Conservation (phyloP, 2,329 filamentous ascomycete species). For the Leptographium procerum region DNA sequence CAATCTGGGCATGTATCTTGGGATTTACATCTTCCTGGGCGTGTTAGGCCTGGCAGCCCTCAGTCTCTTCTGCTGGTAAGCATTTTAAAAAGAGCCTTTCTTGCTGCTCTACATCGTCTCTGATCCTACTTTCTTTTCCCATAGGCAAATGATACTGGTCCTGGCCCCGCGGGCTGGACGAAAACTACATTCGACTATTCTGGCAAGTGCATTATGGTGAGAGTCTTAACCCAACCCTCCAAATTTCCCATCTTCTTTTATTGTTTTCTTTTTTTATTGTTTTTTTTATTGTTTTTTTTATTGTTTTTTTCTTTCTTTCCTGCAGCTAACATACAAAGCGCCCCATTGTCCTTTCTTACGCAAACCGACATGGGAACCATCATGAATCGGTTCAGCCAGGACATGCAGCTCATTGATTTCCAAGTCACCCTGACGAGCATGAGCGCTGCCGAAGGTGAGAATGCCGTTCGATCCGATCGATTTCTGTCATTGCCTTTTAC, state of each 20-base stretch:
- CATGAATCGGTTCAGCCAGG: conserved; percentile 28
- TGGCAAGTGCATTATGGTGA: neutral
- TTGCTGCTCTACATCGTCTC: neutral
- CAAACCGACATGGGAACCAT: conserved; percentile 22
- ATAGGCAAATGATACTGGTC: conserved; percentile 2
- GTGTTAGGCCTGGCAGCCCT: conserved; percentile 1
- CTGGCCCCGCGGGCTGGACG: neutral
- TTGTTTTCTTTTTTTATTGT: neutral
- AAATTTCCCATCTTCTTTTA: neutral
- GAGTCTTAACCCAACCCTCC: neutral
- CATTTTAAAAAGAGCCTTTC: no score
- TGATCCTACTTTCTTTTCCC: neutral
- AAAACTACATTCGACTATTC: conserved; percentile 1
- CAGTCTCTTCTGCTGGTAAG: neutral
- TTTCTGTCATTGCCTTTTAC: neutral
- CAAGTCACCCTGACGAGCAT: conserved; percentile 6
- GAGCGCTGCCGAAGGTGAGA: neutral
- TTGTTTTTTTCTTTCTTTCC: no score
- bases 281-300: neutral
- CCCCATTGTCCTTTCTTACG: conserved; percentile 20
- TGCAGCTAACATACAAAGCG: neutral
- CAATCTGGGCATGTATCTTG: conserved; percentile 3
- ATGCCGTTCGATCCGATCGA: neutral
- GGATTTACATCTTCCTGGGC: conserved; percentile 1
- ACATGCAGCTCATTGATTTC: conserved; percentile 25